A percentile compares a stretch with the other conserved stretches of the same genome.
These are phyloP conservation scores for Xylaria polymorpha DNA, from an alignment of 2,329 filamentous ascomycete genomes.

Conservation along the genomic window DNA sequence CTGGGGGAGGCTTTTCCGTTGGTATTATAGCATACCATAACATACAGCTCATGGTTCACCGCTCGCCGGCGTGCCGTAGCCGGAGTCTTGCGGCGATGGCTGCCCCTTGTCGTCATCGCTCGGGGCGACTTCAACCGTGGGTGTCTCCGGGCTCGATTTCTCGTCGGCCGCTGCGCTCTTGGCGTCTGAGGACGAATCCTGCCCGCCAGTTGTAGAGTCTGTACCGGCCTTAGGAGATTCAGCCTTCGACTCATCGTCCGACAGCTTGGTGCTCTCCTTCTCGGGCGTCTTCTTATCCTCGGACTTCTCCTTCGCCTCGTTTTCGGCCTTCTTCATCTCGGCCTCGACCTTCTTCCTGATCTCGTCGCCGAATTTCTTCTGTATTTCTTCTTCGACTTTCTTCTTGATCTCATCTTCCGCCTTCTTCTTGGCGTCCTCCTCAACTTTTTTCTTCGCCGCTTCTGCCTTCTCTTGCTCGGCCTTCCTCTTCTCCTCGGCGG, in stretches of 20 bases:
- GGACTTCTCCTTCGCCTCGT: constrained; percentile 30
- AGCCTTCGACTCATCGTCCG: neutral
- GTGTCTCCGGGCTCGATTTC: neutral
- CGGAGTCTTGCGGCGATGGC: constrained; percentile 39
- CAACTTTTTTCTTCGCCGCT: constrained; percentile 55
- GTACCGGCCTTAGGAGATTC: neutral
- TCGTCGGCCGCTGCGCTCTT: constrained; percentile 11
- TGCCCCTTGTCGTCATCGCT: constrained; percentile 29
- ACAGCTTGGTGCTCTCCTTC: constrained; percentile 9
- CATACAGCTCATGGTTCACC: constrained; percentile 37
- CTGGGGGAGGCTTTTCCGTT: neutral
- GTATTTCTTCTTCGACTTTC: constrained; percentile 41
- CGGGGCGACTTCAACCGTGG: neutral
- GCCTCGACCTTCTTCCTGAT: constrained; percentile 29
- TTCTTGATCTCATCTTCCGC: constrained; percentile 54
- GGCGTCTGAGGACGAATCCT: constrained; percentile 7
- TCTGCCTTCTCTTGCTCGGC: constrained; percentile 46
- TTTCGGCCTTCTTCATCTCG: constrained; percentile 35
- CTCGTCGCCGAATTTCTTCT: constrained; percentile 34
- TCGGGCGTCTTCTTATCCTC: constrained; percentile 18
- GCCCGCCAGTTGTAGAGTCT: neutral
- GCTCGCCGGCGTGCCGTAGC: constrained; percentile 45
- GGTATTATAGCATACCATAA: neutral
- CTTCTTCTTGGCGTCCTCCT: constrained; percentile 56
- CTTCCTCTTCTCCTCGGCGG: constrained; percentile 50